Percentiles rank a stretch among this genome's conserved stretches.
Evolutionary conservation across 768 basidiomycete species (phyloP).

Genomic region (Lentinula lateritia): DNA sequence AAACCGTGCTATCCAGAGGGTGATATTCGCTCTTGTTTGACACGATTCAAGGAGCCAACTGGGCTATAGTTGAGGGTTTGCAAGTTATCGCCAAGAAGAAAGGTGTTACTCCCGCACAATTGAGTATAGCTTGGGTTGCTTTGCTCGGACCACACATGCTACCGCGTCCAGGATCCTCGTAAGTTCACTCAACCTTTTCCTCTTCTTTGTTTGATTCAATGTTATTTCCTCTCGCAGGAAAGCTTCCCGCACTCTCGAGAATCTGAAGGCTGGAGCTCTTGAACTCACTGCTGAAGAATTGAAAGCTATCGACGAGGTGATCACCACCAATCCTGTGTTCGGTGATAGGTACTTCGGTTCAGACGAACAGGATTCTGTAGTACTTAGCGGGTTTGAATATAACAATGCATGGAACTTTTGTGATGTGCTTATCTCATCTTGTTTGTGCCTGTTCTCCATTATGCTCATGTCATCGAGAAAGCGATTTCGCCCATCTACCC

Average conservation of each 20-base stretch:
- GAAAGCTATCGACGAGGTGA: not conserved
- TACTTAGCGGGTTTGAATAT: too few species aligned
- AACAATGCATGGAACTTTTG: too few species aligned
- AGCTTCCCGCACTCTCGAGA: constrained; percentile 35
- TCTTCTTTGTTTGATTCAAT: not conserved
- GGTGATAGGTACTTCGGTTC: constrained; percentile 5
- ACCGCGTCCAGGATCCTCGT: constrained; percentile 42
- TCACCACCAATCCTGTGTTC: not conserved
- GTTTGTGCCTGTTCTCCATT: too few species aligned
- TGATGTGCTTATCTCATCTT: too few species aligned
- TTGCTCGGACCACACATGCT: constrained; percentile 36
- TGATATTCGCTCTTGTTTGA: constrained; percentile 30
- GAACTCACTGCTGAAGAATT: constrained; percentile 4
- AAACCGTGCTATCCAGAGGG: constrained; percentile 21
- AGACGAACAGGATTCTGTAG: not conserved
- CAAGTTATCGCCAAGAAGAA: constrained; percentile 36
- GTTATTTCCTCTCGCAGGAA: constrained; percentile 5
- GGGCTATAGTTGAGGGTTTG: constrained; percentile 37
- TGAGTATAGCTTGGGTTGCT: constrained; percentile 38
- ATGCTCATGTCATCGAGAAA: too few species aligned
- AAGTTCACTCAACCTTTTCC: not conserved
- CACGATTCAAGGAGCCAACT: constrained; percentile 43
- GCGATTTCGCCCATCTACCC: too few species aligned
- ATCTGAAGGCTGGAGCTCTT: constrained; percentile 32
- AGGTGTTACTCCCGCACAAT: constrained; percentile 36